phyloP scores from a whole-genome alignment of 768 basidiomycete species.

The Amanita thiersii region DNA sequence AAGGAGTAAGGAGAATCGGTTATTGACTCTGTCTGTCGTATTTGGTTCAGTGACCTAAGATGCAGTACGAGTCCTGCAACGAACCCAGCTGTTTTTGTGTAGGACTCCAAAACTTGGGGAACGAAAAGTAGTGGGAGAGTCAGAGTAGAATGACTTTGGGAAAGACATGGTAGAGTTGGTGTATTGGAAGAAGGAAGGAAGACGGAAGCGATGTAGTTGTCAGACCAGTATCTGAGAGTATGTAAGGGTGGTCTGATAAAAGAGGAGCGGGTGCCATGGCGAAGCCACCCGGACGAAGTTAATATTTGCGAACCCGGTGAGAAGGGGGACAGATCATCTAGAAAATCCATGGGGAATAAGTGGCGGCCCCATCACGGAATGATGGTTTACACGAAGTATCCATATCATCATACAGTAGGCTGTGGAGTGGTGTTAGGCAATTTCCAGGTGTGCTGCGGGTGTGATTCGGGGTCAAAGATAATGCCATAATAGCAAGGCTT shows the following conservation, averaged over 20 bases:
- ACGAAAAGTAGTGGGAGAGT: slow-evolving; percentile 22
- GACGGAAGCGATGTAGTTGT: slow-evolving; percentile 13
- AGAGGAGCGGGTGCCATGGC: slow-evolving; percentile 7
- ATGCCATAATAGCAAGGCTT: too few relatives aligned
- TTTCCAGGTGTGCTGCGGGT: too few relatives aligned
- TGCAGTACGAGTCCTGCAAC: slow-evolving; percentile 2
- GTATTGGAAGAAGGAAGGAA: slow-evolving; percentile 23
- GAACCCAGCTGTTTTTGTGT: slow-evolving; percentile 34
- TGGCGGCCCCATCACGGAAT: too few relatives aligned
- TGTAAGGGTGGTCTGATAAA: slow-evolving; percentile 10
- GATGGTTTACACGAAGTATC: too few relatives aligned
- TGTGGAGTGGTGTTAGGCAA: too few relatives aligned
- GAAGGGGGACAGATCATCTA: too few relatives aligned
- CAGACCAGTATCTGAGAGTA: slow-evolving; percentile 10
- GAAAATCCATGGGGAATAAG: too few relatives aligned
- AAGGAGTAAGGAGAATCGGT: slow-evolving; percentile 32
- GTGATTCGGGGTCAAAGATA: too few relatives aligned
- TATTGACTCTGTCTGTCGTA: slow-evolving; percentile 20
- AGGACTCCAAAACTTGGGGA: too few relatives aligned
- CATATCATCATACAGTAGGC: too few relatives aligned
- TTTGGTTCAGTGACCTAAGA: neutral
- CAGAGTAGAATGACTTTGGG: slow-evolving; percentile 23
- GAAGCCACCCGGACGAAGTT: neutral
- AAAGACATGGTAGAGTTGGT: slow-evolving; percentile 21
- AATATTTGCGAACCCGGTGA: neutral